Evolutionary conservation across 2,329 filamentous ascomycete genomes (phyloP), one percentile per base, ranked within the genome.

Genomic region (Colletotrichum eremochloae): DNA sequence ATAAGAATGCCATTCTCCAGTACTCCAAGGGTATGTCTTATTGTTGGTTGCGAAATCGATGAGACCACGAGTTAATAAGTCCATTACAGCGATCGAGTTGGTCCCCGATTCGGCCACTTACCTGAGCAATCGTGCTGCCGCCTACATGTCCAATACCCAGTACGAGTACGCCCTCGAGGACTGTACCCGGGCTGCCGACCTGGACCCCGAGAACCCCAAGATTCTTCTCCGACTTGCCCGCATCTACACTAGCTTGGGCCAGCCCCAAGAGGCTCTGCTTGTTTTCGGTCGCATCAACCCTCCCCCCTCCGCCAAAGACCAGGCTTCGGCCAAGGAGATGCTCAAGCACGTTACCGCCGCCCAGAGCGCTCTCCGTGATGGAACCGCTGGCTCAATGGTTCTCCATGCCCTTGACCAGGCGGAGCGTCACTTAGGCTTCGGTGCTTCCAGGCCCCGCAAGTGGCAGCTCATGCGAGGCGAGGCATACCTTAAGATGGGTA

Each of bases 401-500:
- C 86, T 97, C 65, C 94, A 96, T 82, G 96, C 95, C 12, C 88
- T 99, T 52, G 95, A 98, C 77, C 93, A 96, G 83, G 96, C 96
- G 11, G 94, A 96, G 80, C 92, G 92, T 78, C 88, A 92, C 3
- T 88, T 99, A 5, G 95, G 94, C 14, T 78, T 86, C 14, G 89
- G 90, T n/a, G 94, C 94, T 31, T 87, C 89, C 77, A 93, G 92
- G 83, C 96, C 96, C 48, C 91, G 96, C 79, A 96, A 96, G 83
- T 99, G 96, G 96, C 93, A 93, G 79, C 86, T 98, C 74, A 92
- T 99, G 91, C 91, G 94, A 46, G 96, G 94, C 71, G 94, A 97
- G 83, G 96, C 96, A 12, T 94, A 97, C 79, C 84, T 99, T 73
- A 96, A 95, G 84, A 97, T 98, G 92, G 94, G 93, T 72, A 95